A percentile compares a stretch with the other conserved stretches of the same genome.
These are phyloP conservation scores for Aspergillus floridensis DNA, from an alignment of 2,329 filamentous ascomycete species.

Conservation along the genomic window DNA sequence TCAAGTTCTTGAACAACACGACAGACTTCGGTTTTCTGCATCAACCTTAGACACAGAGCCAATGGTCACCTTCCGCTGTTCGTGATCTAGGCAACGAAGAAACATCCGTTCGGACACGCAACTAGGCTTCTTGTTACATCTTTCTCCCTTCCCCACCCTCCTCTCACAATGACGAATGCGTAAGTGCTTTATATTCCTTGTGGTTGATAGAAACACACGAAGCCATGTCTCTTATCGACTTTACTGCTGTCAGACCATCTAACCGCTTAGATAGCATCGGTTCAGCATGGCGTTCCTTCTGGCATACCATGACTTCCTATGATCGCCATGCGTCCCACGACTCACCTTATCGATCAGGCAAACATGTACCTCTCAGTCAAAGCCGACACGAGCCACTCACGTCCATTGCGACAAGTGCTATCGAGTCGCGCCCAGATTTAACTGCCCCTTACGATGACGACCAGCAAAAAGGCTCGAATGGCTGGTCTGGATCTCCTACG, in stretches of 20 bases:
- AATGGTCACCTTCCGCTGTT: neutral
- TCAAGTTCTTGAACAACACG: no score
- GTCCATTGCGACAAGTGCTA: constrained; percentile 78
- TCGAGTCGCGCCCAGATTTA: constrained; percentile 84
- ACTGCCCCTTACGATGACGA: constrained; percentile 77
- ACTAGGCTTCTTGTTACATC: constrained; percentile 5
- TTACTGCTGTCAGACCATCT: neutral
- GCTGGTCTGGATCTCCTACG: constrained; percentile 59
- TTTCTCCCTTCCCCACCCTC: neutral
- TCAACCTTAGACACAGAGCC: neutral
- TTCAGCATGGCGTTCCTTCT: constrained; percentile 81
- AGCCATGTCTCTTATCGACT: neutral
- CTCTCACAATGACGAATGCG: constrained; percentile 21
- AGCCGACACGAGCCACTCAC: constrained; percentile 79
- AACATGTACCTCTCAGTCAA: constrained; percentile 83
- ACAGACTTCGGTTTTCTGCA: no score
- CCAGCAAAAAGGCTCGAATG: constrained; percentile 55
- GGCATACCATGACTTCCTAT: constrained; percentile 82
- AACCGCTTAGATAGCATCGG: constrained; percentile 53
- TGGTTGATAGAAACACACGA: neutral
- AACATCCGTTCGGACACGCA: neutral
- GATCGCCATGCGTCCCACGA: constrained; percentile 87
- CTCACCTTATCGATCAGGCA: constrained; percentile 86
- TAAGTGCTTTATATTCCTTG: constrained; percentile 15
- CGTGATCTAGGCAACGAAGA: neutral